Evolutionary conservation across 768 basidiomycete species (phyloP).

Genomic region (Russula vinacea): DNA sequence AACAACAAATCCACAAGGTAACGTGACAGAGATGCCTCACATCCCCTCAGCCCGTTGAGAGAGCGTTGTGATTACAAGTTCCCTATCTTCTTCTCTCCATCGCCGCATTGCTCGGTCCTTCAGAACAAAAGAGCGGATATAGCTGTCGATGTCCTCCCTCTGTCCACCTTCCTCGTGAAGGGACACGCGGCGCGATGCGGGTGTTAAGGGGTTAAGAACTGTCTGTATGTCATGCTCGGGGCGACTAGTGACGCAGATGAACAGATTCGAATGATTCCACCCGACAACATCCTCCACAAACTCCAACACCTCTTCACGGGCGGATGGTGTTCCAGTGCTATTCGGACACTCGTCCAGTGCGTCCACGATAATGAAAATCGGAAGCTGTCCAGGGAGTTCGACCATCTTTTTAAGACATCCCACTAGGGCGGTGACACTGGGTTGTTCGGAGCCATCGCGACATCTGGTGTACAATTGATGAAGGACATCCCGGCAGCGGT

Average conservation of each 20-base stretch:
- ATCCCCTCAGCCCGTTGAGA: background rate
- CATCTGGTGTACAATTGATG: background rate
- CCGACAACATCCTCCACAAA: background rate
- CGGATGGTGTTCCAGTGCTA: background rate
- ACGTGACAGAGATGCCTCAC: background rate
- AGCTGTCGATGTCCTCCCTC: background rate
- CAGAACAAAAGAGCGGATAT: background rate
- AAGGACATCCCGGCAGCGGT: background rate
- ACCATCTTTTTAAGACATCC: background rate
- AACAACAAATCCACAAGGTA: background rate
- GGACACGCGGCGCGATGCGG: background rate
- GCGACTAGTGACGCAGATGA: background rate
- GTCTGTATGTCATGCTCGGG: background rate
- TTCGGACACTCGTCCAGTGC: background rate
- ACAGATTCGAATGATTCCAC: background rate
- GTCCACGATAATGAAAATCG: background rate
- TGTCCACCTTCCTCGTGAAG: background rate
- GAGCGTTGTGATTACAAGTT: background rate
- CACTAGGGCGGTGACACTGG: background rate
- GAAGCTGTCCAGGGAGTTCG: background rate
- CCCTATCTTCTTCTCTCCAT: background rate
- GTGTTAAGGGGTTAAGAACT: background rate
- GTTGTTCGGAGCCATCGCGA: background rate
- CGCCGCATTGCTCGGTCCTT: background rate
- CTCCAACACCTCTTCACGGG: background rate